Conservation (phyloP, 2,329 filamentous ascomycete species). For the Apiospora pterosperma region DNA sequence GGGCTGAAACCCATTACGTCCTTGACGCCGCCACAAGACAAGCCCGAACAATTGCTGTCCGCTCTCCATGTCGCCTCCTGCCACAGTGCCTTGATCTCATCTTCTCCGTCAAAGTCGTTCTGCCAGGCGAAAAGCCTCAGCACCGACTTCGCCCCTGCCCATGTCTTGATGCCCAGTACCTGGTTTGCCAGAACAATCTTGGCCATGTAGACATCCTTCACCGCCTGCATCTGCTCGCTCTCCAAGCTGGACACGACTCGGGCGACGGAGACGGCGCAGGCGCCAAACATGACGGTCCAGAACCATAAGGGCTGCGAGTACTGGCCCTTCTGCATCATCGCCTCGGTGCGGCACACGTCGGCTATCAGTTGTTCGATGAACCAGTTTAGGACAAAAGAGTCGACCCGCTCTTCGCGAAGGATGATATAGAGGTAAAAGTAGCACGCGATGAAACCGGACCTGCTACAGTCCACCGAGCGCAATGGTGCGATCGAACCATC, state of each 20-base stretch:
- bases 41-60: background rate
- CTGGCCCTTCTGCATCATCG: constrained; percentile 34
- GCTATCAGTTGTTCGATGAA: constrained; percentile 42
- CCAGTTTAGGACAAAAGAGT: constrained; percentile 42
- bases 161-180: constrained; percentile 33
- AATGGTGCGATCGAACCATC: constrained; percentile 14
- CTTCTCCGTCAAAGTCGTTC: constrained; percentile 37
- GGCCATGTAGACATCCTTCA: constrained; percentile 34
- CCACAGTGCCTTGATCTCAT: constrained; percentile 37
- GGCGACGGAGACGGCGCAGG: constrained; percentile 36
- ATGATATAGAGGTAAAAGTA: constrained; percentile 46
- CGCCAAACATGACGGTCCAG: constrained; percentile 44
- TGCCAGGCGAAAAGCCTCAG: constrained; percentile 37
- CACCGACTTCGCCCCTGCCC: constrained; percentile 34
- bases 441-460: constrained; percentile 42
- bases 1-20: background rate
- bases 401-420: constrained; percentile 36
- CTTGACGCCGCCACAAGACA: background rate
- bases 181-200: constrained; percentile 39
- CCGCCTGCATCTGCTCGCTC: constrained; percentile 33
- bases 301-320: constrained; percentile 42
- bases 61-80: constrained; percentile 32
- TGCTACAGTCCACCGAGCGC: constrained; percentile 32
- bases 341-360: constrained; percentile 39
- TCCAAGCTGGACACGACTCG: constrained; percentile 32